Percentiles rank a stretch among this genome's conserved stretches.
phyloP scores from a whole-genome alignment of 192 early-diverging fungal species.

The Dissophora ornata region DNA sequence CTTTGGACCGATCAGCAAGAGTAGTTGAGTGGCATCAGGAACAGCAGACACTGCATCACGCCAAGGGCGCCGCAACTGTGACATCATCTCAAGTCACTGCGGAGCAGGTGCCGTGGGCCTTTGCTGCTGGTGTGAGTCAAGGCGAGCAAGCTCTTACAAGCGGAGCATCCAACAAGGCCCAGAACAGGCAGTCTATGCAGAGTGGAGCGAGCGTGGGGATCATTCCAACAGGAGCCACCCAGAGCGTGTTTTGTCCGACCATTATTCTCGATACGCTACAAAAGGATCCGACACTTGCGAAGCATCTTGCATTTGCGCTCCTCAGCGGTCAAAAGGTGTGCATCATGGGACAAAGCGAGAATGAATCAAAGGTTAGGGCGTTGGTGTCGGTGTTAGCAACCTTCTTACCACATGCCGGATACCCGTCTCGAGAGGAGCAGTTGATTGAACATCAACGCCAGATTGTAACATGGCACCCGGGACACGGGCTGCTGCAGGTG shows the following conservation, averaged over 20 bases:
- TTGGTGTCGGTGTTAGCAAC: constrained; percentile 32
- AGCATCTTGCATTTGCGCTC: constrained; percentile 43
- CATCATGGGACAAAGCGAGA: constrained; percentile 40
- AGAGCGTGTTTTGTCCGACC: constrained; percentile 13
- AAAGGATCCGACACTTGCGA: constrained; percentile 27
- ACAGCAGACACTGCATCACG: constrained; percentile 42
- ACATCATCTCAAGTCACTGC: constrained; percentile 3
- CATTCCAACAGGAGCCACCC: constrained; percentile 6
- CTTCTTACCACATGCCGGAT: constrained; percentile 41
- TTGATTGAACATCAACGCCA: constrained; percentile 47
- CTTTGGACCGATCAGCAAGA: constrained; percentile 39
- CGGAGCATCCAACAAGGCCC: neutral
- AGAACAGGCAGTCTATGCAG: constrained; percentile 37
- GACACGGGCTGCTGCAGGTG: constrained; percentile 22
- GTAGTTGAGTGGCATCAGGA: constrained; percentile 54
- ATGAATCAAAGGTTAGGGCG: constrained; percentile 29
- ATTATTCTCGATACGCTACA: constrained; percentile 35
- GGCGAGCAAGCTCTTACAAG: constrained; percentile 7
- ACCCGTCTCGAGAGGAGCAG: constrained; percentile 44
- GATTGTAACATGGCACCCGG: constrained; percentile 41
- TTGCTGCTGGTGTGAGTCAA: constrained; percentile 22
- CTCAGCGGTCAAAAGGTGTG: constrained; percentile 44
- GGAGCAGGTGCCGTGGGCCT: constrained; percentile 36
- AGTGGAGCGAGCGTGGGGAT: constrained; percentile 32
- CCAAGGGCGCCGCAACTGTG: constrained; percentile 9